These are phyloP conservation scores for Castanospermum australe DNA, from an alignment of 306 rosid genomes.

Conservation along the genomic window DNA sequence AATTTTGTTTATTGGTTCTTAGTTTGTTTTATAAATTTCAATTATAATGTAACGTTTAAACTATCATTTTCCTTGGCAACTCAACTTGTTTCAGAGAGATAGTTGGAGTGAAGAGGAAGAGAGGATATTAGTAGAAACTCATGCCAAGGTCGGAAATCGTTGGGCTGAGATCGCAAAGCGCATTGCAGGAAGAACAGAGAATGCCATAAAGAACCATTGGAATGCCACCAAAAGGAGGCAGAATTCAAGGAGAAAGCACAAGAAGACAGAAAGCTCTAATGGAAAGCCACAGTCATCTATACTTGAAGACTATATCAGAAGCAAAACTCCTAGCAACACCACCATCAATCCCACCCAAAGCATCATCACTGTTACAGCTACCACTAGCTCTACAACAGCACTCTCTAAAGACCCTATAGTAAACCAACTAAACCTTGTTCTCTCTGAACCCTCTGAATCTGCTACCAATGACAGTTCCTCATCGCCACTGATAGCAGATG, in stretches of 20 bases:
- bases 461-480: slow-evolving; percentile 22
- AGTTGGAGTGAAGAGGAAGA: slow-evolving; percentile 80
- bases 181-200: slow-evolving; percentile 69
- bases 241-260: slow-evolving; percentile 73
- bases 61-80: not conserved
- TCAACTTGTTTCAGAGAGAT: slow-evolving; percentile 44
- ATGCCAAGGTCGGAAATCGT: slow-evolving; percentile 55
- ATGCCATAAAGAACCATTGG: slow-evolving; percentile 93
- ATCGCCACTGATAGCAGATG: slow-evolving; percentile 20
- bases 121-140: slow-evolving; percentile 56
- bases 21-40: not conserved
- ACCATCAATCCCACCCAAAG: not conserved
- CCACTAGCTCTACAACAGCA: not conserved
- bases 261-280: slow-evolving; percentile 36
- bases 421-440: slow-evolving; percentile 8
- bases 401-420: not conserved
- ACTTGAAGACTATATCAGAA: slow-evolving; percentile 73
- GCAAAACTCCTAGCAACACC: slow-evolving; percentile 14
- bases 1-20: not conserved
- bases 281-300: slow-evolving; percentile 62
- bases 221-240: slow-evolving; percentile 89
- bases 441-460: slow-evolving; percentile 41
- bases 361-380: not conserved
- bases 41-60: not conserved
- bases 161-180: slow-evolving; percentile 76